Base-by-base conservation (phyloP, 257 asterid species). In the Fraxinus pennsylvanica region DNA sequence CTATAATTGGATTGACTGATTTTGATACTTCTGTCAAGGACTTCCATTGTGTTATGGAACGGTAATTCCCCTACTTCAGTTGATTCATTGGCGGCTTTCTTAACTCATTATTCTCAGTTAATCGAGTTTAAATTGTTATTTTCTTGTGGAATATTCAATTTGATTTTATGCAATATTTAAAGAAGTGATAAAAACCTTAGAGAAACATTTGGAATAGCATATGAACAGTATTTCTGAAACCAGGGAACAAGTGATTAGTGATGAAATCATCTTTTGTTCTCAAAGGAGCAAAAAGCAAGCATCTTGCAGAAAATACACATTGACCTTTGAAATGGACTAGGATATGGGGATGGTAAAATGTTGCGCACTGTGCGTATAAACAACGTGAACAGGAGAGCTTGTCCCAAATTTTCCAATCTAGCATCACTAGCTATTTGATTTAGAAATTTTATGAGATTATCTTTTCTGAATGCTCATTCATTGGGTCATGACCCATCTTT, bases 401-500 rank as follows among this genome's bases (percentile, higher is more conserved):
- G 45, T 76, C 61, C 50, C 36, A 70, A 61, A 54, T 15, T 75
- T 81, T 63, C 19, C 69, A 22, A 65, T 79, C 36, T 30, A 43
- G 78, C 27, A 61, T 45, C 61, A 63, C 32, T 59, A 1, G 25
- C 29, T 17, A 1, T 39, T 32, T 45, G 59, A 74, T 27, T 68
- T 41, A 61, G 36, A 12, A 67, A 68, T n/a, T 19, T 47, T 50
- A 71, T 72, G 54, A 41, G 71, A 73, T 70, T 75, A 33, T 21
- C 43, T 50, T 68, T 47, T 57, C 70, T 72, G 41, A 27, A 75
- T 72, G 35, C 35, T 21, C 12, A n/a, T 27, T 13, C 33, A 65
- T 32, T 50, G 38, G 47, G 67, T 75, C 59, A 47, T 65, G 12
- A 22, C 35, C 33, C 76, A 72, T 68, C 72, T 33, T 61, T 41